Base-by-base conservation (phyloP, 2,329 filamentous ascomycete genomes). In the Fusarium multiceps region DNA sequence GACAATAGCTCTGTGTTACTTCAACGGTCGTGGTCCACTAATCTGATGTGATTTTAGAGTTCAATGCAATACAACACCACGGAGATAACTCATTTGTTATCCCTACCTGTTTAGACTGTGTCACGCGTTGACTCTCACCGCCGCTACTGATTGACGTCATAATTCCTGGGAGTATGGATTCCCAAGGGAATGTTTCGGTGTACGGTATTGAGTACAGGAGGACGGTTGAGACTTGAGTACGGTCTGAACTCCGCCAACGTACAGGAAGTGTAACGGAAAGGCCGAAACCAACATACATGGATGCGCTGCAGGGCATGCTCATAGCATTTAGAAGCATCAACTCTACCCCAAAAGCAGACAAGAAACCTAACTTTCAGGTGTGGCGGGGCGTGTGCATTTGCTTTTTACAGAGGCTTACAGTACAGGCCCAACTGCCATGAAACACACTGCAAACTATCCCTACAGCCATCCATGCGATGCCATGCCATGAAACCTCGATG, bases 371-470 rank as follows among this genome's bases (percentile, higher is more conserved):
- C 49, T 53, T 28, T n/a, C 16, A 59, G 45, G 59, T 49, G 53
- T 64, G 61, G 61, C 30, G 46, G 61, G 61, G 61, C 61, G 61
- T 64, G 61, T 65, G 51, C 61, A 65, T 60, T 16, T 27, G 37
- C 37, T 20, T 41, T 25, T 37, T 21, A 53, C 18, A 25, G 23
- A 53, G 28, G 21, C 21, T 13, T 37, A 14, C 48, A 37, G 34
- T 37, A 14, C 48, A 37, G 34, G 18, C 18, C 12, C 18, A 53
- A 53, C 49, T 53, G 23, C 49, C 49, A 53, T 53, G 49, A 53
- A 53, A 53, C 49, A 25, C 49, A 25, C 28, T 25, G 47, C 28
- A 50, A 50, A 50, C 47, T 34, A 34, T 51, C 49, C 49, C 34
- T 53, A 53, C 49, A 13, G 37, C 25, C 49, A 42, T 27, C 21